Evolutionary conservation across 2,329 filamentous ascomycete species (phyloP), one percentile per base, ranked within the genome.

Genomic region (Colletotrichum tanaceti): DNA sequence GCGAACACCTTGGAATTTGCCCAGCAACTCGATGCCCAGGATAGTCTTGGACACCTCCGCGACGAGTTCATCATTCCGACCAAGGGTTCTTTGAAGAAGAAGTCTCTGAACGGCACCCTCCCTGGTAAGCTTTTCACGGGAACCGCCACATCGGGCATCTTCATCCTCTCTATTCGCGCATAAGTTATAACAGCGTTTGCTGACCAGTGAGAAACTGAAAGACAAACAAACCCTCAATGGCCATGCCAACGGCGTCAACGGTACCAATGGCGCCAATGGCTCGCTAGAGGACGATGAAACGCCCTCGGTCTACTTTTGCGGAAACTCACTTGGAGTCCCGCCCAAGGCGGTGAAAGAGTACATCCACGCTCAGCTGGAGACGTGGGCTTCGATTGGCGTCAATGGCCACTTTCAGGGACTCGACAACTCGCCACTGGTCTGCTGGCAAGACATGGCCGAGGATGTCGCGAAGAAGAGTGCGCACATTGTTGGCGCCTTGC

Each of bases 321-420:
- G 92, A 64, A 94, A 95, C 79, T 94, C 91, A 0, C 83, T 94
- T 2, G 92, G 92, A 43, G 84, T 93, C 5, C 92, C 94, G 76
- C 91, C 92, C 43, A 89, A 87, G 70, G 86, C 86, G 16, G 89
- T 90, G 0, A 83, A 86, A 20, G 81, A 85, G 18, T 90, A 93
- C 71, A 81, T 97, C 70, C 83, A 90, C 53, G 86, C 89, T 5
- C 93, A 97, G 73, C 86, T 97, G 1, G 87, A 91, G 70, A 93
- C 93, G 4, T 97, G 94, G 94, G 91, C 91, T 0, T 91, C 89
- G 0, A 91, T 96, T 72, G 94, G 91, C 20, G 94, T 97, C 24
- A 90, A 91, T 47, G 94, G 94, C 0, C 94, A 97, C 81, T 97
- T 97, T 78, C 86, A 84, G 10, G 79, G 87, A 1, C 84, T 94